A percentile compares a stretch with the other conserved stretches of the same genome.
phyloP scores from a whole-genome alignment of 371 early-diverging fungal genomes.

The Conidiobolus incongruus region DNA sequence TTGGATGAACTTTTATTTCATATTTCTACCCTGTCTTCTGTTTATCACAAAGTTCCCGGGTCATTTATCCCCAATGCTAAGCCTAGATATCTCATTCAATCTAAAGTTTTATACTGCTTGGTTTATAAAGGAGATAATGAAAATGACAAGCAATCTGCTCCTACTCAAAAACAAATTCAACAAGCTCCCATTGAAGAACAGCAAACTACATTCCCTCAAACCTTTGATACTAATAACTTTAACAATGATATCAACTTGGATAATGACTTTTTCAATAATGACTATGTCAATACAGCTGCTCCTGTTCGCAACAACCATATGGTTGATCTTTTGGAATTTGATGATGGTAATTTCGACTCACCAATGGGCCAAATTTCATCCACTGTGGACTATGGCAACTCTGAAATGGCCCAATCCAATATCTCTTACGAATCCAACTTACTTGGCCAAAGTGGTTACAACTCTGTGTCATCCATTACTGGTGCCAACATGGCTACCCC shows the following conservation, averaged over 20 bases:
- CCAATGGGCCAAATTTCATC: neutral
- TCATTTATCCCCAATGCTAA: constrained; percentile 25
- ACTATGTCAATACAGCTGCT: neutral
- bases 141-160: neutral
- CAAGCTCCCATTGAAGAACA: no score
- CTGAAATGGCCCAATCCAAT: neutral
- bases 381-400: neutral
- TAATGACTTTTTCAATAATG: neutral
- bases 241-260: no score
- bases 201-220: no score
- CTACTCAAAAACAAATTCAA: neutral
- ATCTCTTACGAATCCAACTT: neutral
- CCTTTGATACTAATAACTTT: no score
- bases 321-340: neutral
- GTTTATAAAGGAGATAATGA: neutral
- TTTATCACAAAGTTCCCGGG: constrained; percentile 81
- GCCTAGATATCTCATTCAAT: constrained; percentile 1
- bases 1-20: constrained; percentile 74
- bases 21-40: constrained; percentile 70
- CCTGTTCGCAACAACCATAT: neutral
- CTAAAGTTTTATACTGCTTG: constrained; percentile 6
- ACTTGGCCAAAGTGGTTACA: neutral
- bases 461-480: no score
- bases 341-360: neutral
- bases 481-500: no score